Evolutionary conservation across 371 early-diverging fungal species (phyloP), one percentile per base, ranked within the genome.

Genomic region (Lichtheimia ornata): DNA sequence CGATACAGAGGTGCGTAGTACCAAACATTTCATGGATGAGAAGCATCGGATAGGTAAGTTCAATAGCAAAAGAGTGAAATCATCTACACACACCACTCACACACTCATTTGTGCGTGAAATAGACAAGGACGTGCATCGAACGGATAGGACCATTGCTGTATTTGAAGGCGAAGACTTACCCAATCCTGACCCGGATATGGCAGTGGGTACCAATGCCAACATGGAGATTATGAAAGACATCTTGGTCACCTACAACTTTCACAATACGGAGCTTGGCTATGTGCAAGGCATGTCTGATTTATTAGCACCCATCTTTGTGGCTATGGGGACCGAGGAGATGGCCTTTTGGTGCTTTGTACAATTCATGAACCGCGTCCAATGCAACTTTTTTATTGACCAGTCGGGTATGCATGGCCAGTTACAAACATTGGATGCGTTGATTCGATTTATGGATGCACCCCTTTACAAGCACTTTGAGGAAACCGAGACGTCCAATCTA

Each of bases 261-360:
- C 85, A 91, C 71, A 87, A 92, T 60, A 82, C 86, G 52, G 87
- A 84, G 9, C 54, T 81, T 17, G 79, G 79, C 4, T 98, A 97
- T 68, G 97, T 96, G 0, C 98, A 97, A 74, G 98, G 98, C 43
- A 97, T 97, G 98, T 92, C 91, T 17, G 98, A 97, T 69, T 71
- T 97, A 9, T 74, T 93, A 25, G 89, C 96, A 6, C 97, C 97
- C 1, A 69, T 97, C 9, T 88, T 92, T 81, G 90, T 86, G 1
- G 91, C 91, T 0, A 90, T 95, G 86, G 84, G 86, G 35, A 89
- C 94, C 62, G 97, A 97, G 72, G 91, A 88, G 11, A 87, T 91
- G 64, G 85, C 95, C 0, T 97, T 97, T 65, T 96, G 96, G 95
- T 89, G 91, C 20, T 97, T 97, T 74, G 87, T 84, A 0, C 76